Conservation (phyloP, 192 early-diverging fungal species). For the Polychytrium aggregatum region DNA sequence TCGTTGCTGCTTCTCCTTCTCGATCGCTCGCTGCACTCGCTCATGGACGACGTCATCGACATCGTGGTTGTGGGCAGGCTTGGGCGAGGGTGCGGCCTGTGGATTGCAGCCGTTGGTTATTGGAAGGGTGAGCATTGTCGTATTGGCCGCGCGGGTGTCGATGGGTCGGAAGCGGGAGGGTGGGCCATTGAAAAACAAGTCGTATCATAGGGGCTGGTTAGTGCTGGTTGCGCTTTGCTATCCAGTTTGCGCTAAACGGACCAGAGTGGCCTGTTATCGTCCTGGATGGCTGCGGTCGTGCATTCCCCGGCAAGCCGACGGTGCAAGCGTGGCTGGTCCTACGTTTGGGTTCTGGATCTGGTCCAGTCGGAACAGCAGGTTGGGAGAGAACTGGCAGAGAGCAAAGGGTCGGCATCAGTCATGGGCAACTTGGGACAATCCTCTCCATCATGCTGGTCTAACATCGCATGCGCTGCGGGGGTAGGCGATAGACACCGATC, state of each 20-base stretch:
- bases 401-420: too few relatives aligned
- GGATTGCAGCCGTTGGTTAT: neutral
- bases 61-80: neutral
- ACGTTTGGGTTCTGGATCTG: too few relatives aligned
- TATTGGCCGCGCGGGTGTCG: neutral
- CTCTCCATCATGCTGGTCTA: too few relatives aligned
- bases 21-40: conserved; percentile 24
- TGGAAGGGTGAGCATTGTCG: neutral
- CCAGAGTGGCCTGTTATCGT: too few relatives aligned
- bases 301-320: too few relatives aligned
- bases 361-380: too few relatives aligned
- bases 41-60: conserved; percentile 20
- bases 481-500: too few relatives aligned
- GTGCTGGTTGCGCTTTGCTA: conserved; percentile 10
- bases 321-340: too few relatives aligned
- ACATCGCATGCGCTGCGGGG: too few relatives aligned
- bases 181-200: neutral
- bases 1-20: conserved; percentile 16
- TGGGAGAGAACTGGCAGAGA: conserved; percentile 18
- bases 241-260: conserved; percentile 17
- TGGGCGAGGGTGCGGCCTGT: neutral
- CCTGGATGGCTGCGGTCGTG: too few relatives aligned
- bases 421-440: too few relatives aligned
- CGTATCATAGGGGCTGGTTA: neutral
- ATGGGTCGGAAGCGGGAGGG: neutral